phyloP scores from a whole-genome alignment of 2,329 filamentous ascomycete species.

The Fusarium redolens region DNA sequence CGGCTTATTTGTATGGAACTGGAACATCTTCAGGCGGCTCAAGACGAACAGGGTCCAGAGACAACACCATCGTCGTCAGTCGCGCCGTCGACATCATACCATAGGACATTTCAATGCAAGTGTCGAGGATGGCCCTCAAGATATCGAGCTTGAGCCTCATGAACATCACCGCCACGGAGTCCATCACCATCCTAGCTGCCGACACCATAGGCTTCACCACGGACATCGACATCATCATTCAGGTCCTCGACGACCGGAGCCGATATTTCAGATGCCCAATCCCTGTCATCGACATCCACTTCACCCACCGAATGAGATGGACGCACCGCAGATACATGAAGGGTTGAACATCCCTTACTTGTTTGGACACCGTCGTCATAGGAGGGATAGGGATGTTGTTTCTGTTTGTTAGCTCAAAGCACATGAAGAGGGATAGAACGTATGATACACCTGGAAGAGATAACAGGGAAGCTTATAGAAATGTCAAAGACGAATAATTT shows the following conservation, averaged over 20 bases:
- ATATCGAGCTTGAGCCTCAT: not conserved
- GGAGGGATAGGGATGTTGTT: not conserved
- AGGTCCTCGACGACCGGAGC: conserved; percentile 11
- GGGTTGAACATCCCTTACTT: not conserved
- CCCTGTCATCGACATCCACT: not conserved
- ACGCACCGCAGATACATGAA: conserved; percentile 39
- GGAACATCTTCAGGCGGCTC: not conserved
- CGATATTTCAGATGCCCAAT: not conserved
- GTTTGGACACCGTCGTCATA: not conserved
- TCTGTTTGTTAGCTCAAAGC: not conserved
- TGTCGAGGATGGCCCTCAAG: not conserved
- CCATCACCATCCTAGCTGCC: not conserved
- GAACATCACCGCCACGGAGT: not conserved
- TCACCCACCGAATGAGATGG: conserved; percentile 36
- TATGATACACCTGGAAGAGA: not conserved
- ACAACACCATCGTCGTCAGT: not conserved
- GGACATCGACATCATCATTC: not conserved
- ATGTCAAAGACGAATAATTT: not conserved
- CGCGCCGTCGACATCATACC: not conserved
- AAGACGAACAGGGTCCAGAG: not conserved
- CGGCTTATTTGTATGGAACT: conserved; percentile 24
- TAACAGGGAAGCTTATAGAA: not conserved
- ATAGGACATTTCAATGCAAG: not conserved
- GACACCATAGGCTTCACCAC: conserved; percentile 16
- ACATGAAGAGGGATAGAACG: not conserved